Percentiles rank a stretch among this genome's conserved stretches.
phyloP scores from a whole-genome alignment of 2,329 filamentous ascomycete genomes.

The Drechslerella stenobrocha region DNA sequence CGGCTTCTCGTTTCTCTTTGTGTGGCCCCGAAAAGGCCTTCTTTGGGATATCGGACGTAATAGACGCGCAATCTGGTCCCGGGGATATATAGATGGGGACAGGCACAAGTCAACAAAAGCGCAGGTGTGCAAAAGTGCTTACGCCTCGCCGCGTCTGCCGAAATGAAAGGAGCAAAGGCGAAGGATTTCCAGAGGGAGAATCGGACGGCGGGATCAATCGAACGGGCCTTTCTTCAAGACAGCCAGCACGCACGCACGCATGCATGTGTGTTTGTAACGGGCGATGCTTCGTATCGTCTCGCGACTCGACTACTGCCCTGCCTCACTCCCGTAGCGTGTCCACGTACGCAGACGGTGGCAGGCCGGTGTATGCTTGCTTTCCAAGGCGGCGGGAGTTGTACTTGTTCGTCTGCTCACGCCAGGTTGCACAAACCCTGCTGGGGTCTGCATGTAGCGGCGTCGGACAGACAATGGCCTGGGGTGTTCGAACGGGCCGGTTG shows the following conservation, averaged over 20 bases:
- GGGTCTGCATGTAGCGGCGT: no score
- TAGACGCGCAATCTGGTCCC: conserved; percentile 26
- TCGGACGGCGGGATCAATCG: conserved; percentile 11
- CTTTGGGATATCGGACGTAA: conserved; percentile 4
- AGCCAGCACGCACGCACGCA: no score
- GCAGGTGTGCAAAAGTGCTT: conserved; percentile 22
- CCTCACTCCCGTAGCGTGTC: no score
- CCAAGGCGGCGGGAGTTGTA: conserved; percentile 8
- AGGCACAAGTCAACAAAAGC: background rate
- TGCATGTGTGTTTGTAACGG: no score
- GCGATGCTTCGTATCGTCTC: no score
- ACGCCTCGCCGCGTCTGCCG: conserved; percentile 28
- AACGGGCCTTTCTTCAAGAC: no score
- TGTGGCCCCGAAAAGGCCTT: background rate
- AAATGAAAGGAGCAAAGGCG: background rate
- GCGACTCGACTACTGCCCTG: no score
- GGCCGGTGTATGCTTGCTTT: no score
- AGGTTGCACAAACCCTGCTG: conserved; percentile 25
- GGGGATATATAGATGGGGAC: background rate
- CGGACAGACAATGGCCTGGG: no score
- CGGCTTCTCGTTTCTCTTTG: background rate
- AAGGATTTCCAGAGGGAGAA: background rate
- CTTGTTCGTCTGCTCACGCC: conserved; percentile 40
- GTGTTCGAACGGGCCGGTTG: no score
- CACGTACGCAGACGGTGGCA: no score